These are phyloP conservation scores for Dactylellina leptospora DNA, from an alignment of 2,329 filamentous ascomycete genomes.

Conservation along the genomic window DNA sequence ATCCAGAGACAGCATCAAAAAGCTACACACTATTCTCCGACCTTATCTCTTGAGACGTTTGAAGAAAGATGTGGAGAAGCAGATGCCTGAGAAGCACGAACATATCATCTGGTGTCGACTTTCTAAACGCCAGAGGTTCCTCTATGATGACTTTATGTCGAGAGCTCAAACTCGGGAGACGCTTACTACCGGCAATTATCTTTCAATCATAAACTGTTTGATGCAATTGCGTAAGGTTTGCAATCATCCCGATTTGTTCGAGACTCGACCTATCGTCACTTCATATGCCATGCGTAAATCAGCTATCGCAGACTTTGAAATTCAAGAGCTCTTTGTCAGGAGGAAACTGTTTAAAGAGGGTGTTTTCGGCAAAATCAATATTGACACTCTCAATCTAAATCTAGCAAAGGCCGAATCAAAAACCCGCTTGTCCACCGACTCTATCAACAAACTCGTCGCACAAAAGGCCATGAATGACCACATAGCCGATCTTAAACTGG, in stretches of 20 bases:
- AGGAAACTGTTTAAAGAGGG: slow-evolving; percentile 70
- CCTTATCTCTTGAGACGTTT: slow-evolving; percentile 89
- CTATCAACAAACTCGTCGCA: slow-evolving; percentile 51
- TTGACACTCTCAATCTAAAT: slow-evolving; percentile 78
- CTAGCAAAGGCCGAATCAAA: slow-evolving; percentile 64
- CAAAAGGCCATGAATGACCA: slow-evolving; percentile 54
- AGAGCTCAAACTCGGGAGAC: slow-evolving; percentile 88
- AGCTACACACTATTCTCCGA: slow-evolving; percentile 90
- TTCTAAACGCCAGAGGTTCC: slow-evolving; percentile 90
- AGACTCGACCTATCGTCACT: slow-evolving; percentile 94
- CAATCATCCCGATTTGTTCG: slow-evolving; percentile 96
- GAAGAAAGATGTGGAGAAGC: slow-evolving; percentile 97
- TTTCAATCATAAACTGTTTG: slow-evolving; percentile 97
- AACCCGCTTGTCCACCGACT: slow-evolving; percentile 38
- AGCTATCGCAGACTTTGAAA: slow-evolving; percentile 76
- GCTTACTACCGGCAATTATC: slow-evolving; percentile 88
- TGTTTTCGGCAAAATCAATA: slow-evolving; percentile 70
- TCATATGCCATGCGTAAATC: slow-evolving; percentile 91
- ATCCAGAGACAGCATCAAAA: slow-evolving; percentile 86
- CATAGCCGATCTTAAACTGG: slow-evolving; percentile 43
- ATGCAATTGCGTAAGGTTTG: slow-evolving; percentile 98
- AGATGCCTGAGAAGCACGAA: slow-evolving; percentile 98
- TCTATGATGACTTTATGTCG: slow-evolving; percentile 96
- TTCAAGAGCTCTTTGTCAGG: slow-evolving; percentile 75
- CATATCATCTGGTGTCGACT: slow-evolving; percentile 95